phyloP scores from a whole-genome alignment of 2,329 filamentous ascomycete species.

The Colletotrichum abscissum region DNA sequence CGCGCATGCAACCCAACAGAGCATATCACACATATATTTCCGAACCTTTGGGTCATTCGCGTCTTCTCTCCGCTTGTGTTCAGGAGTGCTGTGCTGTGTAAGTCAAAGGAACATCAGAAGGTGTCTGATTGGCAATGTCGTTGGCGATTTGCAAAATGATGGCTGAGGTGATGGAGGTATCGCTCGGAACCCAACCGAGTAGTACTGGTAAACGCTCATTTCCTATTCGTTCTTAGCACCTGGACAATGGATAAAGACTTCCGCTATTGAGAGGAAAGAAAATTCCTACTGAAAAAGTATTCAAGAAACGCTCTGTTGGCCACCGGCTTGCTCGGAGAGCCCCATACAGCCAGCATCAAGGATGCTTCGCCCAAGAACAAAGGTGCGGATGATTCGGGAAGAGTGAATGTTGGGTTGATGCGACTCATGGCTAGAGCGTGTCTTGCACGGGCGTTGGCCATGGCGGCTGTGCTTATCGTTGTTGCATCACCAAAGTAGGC shows the following conservation, averaged over 20 bases:
- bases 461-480: constrained; percentile 50
- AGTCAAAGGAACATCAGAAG: constrained; percentile 13
- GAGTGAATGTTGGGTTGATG: constrained; percentile 60
- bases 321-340: constrained; percentile 51
- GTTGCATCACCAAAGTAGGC: constrained; percentile 55
- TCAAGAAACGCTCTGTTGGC: constrained; percentile 53
- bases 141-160: not conserved
- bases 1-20: no score
- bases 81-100: not conserved
- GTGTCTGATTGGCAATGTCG: not conserved
- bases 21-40: no score
- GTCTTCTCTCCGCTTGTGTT: no score
- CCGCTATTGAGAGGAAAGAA: no score
- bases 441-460: constrained; percentile 54
- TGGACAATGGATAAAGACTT: no score
- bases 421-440: constrained; percentile 55
- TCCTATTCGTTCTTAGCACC: not conserved
- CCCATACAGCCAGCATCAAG: constrained; percentile 61
- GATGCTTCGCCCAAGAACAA: constrained; percentile 62
- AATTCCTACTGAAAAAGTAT: constrained; percentile 57
- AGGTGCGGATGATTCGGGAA: constrained; percentile 51
- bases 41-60: no score
- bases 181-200: constrained; percentile 19
- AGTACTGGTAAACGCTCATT: constrained; percentile 25
- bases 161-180: not conserved